Conservation (phyloP, 2,329 filamentous ascomycete species). For the Aspergillus versicolor region DNA sequence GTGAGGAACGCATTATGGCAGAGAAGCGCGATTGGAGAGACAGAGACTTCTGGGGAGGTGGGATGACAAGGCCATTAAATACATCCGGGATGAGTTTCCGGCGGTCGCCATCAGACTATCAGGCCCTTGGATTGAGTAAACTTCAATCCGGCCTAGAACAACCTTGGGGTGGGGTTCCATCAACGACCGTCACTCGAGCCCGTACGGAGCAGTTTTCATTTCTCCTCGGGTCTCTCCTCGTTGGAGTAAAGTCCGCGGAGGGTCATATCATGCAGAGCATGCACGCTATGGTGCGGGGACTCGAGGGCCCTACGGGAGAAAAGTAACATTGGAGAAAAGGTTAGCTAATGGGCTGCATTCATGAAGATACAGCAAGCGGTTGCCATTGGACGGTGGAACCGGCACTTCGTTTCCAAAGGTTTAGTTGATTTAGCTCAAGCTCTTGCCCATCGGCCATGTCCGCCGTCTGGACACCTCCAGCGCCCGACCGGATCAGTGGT, state of each 20-base stretch:
- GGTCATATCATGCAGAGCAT: not conserved
- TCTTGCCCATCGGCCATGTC: not conserved
- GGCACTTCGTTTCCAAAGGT: not conserved
- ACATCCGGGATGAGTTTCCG: not conserved
- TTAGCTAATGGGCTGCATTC: slow-evolving; percentile 5
- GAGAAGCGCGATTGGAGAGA: not conserved
- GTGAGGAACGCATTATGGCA: slow-evolving; percentile 27
- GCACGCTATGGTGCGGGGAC: not conserved
- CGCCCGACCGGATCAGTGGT: not conserved
- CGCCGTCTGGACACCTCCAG: not conserved
- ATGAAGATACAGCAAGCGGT: not conserved
- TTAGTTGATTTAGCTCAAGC: no score
- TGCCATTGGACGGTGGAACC: not conserved
- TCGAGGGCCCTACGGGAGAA: not conserved
- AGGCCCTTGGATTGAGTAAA: not conserved
- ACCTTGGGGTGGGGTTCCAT: not conserved
- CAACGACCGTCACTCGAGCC: not conserved
- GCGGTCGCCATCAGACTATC: not conserved
- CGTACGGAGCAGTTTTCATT: no score
- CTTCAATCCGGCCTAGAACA: not conserved
- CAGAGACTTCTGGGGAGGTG: not conserved
- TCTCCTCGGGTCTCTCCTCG: not conserved
- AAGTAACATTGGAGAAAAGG: not conserved
- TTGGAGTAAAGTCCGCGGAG: slow-evolving; percentile 1
- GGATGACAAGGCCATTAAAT: not conserved